A percentile compares a stretch with the other conserved stretches of the same genome.
Evolutionary conservation across 2,329 filamentous ascomycete genomes (phyloP).

Genomic region (Triangularia setosa): DNA sequence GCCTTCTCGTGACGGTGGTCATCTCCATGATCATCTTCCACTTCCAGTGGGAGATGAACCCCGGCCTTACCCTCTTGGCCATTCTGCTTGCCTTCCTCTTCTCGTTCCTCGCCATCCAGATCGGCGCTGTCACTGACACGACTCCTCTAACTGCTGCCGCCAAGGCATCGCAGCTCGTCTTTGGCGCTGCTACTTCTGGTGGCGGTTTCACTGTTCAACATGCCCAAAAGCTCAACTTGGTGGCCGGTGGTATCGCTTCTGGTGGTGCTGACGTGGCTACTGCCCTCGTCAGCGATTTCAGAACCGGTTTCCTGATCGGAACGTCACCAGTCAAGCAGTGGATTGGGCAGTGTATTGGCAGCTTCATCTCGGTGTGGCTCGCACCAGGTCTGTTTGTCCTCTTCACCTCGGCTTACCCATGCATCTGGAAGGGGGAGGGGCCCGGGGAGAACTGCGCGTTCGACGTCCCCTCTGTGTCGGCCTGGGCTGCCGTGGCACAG

Average conservation of each 20-base stretch:
- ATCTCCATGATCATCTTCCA: conserved; percentile 48
- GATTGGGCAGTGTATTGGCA: conserved; percentile 60
- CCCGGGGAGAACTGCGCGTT: conserved; percentile 53
- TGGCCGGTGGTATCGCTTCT: conserved; percentile 56
- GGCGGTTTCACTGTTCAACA: conserved; percentile 45
- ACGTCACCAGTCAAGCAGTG: conserved; percentile 64
- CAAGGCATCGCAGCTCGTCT: conserved; percentile 66
- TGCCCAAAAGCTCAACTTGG: conserved; percentile 62
- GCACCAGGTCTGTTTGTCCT: conserved; percentile 65
- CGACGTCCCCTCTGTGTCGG: conserved; percentile 57
- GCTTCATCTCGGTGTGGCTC: conserved; percentile 61
- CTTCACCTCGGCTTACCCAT: conserved; percentile 65
- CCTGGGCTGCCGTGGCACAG: conserved; percentile 62
- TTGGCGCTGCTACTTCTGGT: conserved; percentile 59
- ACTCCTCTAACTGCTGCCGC: conserved; percentile 63
- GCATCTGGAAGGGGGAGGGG: conserved; percentile 50
- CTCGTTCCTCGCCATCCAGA: conserved; percentile 58
- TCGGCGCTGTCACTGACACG: conserved; percentile 56
- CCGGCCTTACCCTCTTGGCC: conserved; percentile 54
- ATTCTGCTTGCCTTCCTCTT: conserved; percentile 57
- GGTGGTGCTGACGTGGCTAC: conserved; percentile 53
- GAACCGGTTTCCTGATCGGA: conserved; percentile 62
- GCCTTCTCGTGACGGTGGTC: conserved; percentile 46
- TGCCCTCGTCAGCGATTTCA: conserved; percentile 59
- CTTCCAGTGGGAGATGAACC: conserved; percentile 52